Base-by-base conservation (phyloP, 148 eudicot species). In the Fallopia convolvulus region DNA sequence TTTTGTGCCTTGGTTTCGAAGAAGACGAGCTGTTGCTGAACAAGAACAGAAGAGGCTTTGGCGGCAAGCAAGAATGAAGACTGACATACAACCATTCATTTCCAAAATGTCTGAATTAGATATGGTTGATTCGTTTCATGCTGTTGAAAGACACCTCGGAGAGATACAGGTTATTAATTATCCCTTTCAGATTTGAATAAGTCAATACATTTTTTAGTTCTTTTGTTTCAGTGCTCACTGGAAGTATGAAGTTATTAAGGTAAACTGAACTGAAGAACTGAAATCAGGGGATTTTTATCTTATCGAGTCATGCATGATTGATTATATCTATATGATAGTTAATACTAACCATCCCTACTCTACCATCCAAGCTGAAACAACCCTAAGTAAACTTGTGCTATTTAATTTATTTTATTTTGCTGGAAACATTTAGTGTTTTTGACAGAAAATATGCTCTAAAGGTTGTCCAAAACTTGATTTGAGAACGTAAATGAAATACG, bases 1-100 rank as follows among this genome's bases (percentile, higher is more conserved):
- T 78, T 95, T 95, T 82, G 71, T 76, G 87, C 97, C 93, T 55
- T 95, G 99, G 99, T 95, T 95, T 83, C 85, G 82, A 74, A 84
- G 99, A 83, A 91, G 86, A 74, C 89, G 91, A 75, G 90, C 92
- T 75, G 94, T 87, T 81, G 91, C 94, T 82, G 94, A 87, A 80
- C 94, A 89, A 79, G 97, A 95, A 79, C 99, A 91, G 46, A 82
- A 79, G 66, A 89, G 89, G 82, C 85, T 91, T 17, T 95, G 99
- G 99, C 88, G 88, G 80, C 90, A 89, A 85, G 94, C 93, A 75
- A 91, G 99, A 86, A 68, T 92, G 81, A 90, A 88, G 76, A 78
- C 97, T 77, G 89, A 92, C 85, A 85, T 92, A 76, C 81, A 81
- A 15, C 88, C 81, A 72, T 89, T 89, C 61, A 80, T 95, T 77